These are phyloP conservation scores for Candida cerambycidarum DNA, from an alignment of 805 yeast genomes.

Conservation along the genomic window DNA sequence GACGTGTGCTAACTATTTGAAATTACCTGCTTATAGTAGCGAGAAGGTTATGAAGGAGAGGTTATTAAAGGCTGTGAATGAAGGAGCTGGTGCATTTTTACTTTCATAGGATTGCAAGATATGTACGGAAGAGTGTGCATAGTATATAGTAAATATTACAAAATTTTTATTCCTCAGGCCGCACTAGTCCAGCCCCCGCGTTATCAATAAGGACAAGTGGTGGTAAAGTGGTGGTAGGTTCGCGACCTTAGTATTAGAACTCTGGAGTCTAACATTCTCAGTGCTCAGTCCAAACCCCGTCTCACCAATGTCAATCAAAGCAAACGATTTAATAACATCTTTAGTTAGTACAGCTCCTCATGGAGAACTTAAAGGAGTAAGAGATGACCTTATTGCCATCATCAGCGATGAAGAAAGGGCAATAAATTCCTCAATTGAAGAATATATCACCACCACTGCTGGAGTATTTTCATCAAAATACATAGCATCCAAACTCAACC, in stretches of 20 bases:
- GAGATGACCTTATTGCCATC: slow-evolving; percentile 24
- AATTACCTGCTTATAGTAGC: slow-evolving; percentile 78
- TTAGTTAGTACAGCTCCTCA: slow-evolving; percentile 39
- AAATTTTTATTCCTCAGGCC: no score
- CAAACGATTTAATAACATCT: slow-evolving; percentile 21
- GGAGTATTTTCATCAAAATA: slow-evolving; percentile 28
- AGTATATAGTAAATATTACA: no score
- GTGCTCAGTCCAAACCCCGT: no score
- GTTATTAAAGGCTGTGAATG: slow-evolving; percentile 69
- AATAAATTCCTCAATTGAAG: slow-evolving; percentile 29
- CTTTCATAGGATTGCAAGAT: slow-evolving; percentile 69
- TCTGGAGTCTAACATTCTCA: no score
- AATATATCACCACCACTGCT: slow-evolving; percentile 28
- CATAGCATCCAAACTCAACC: slow-evolving; percentile 35
- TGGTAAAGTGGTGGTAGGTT: no score
- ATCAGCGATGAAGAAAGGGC: slow-evolving; percentile 18
- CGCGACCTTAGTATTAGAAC: no score
- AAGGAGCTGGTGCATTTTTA: slow-evolving; percentile 86
- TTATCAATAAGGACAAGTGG: no score
- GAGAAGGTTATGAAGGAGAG: slow-evolving; percentile 58
- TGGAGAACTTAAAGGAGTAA: slow-evolving; percentile 34
- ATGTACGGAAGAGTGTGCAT: no score
- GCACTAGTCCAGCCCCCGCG: no score
- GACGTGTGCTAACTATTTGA: slow-evolving; percentile 96
- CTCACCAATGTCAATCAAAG: slow-evolving; percentile 15